phyloP scores from a whole-genome alignment of 83 land plant species.

The Larix sibirica region DNA sequence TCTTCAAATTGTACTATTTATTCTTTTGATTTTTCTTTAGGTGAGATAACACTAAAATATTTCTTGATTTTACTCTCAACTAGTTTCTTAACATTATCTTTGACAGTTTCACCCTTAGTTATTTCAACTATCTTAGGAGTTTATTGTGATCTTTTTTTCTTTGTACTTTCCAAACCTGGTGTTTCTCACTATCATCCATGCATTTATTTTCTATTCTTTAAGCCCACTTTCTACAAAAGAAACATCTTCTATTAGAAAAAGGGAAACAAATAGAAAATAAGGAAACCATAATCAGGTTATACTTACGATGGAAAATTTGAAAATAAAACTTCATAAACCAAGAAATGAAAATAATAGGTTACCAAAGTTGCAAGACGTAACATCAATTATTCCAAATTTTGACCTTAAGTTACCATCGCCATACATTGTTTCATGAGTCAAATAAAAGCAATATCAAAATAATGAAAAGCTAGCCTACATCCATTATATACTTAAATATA shows the following conservation, averaged over 20 bases:
- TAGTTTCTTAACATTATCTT: background rate
- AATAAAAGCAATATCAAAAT: background rate
- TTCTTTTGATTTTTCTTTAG: background rate
- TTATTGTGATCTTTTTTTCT: constrained; percentile 32
- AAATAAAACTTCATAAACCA: background rate
- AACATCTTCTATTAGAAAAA: constrained; percentile 53
- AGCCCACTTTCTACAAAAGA: constrained; percentile 56
- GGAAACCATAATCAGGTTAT: background rate
- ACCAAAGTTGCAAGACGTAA: constrained; percentile 47
- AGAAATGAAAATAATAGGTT: background rate
- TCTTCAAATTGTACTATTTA: background rate
- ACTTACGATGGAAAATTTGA: background rate
- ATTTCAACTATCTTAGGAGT: background rate
- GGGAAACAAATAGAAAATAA: background rate
- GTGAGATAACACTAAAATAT: background rate
- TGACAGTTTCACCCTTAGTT: background rate
- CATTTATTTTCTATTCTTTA: constrained; percentile 28
- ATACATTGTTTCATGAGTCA: constrained; percentile 36
- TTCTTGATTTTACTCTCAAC: background rate
- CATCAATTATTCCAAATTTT: constrained; percentile 37
- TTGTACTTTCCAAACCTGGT: constrained; percentile 41
- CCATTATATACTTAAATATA: background rate
- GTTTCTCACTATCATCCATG: constrained; percentile 56
- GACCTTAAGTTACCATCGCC: constrained; percentile 28
- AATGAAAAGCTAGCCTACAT: background rate